phyloP scores from a whole-genome alignment of 2,329 filamentous ascomycete genomes.

The Leptodontidium sp. region DNA sequence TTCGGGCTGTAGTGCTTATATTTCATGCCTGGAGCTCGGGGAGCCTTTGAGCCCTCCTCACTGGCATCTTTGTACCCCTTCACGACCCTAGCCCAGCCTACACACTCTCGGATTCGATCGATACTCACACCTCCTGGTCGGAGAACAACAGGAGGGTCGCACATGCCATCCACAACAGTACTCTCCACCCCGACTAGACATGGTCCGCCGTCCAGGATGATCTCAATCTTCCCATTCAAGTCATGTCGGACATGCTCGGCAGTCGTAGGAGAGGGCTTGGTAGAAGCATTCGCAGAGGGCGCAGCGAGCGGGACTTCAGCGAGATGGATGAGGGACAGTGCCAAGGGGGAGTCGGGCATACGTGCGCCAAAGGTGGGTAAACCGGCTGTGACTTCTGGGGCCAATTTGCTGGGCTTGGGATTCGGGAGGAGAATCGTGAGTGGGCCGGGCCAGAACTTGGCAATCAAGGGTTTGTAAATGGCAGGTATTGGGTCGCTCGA shows the following conservation, averaged over 20 bases:
- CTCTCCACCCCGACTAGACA: constrained; percentile 94
- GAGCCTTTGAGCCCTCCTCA: constrained; percentile 70
- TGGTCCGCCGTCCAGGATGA: constrained; percentile 88
- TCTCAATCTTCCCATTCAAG: constrained; percentile 79
- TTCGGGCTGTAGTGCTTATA: constrained; percentile 97
- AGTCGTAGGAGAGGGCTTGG: constrained; percentile 88
- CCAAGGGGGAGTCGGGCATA: constrained; percentile 87
- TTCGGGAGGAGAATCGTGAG: constrained; percentile 89
- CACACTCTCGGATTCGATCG: constrained; percentile 75
- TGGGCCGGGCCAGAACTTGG: constrained; percentile 92
- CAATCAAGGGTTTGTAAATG: constrained; percentile 77
- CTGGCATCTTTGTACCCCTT: constrained; percentile 82
- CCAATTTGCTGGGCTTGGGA: constrained; percentile 72
- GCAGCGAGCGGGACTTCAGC: constrained; percentile 83
- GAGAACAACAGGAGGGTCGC: constrained; percentile 80
- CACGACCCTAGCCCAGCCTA: constrained; percentile 82
- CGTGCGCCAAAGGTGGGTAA: constrained; percentile 86
- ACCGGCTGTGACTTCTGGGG: constrained; percentile 90
- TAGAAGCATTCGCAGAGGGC: constrained; percentile 94
- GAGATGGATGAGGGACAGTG: constrained; percentile 84
- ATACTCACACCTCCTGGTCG: constrained; percentile 88
- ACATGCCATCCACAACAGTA: constrained; percentile 93
- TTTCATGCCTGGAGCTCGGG: constrained; percentile 96
- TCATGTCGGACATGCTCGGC: constrained; percentile 91
- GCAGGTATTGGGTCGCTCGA: constrained; percentile 41